phyloP scores from a whole-genome alignment of 495 filamentous ascomycete genomes.

The Geopyxis carbonaria region DNA sequence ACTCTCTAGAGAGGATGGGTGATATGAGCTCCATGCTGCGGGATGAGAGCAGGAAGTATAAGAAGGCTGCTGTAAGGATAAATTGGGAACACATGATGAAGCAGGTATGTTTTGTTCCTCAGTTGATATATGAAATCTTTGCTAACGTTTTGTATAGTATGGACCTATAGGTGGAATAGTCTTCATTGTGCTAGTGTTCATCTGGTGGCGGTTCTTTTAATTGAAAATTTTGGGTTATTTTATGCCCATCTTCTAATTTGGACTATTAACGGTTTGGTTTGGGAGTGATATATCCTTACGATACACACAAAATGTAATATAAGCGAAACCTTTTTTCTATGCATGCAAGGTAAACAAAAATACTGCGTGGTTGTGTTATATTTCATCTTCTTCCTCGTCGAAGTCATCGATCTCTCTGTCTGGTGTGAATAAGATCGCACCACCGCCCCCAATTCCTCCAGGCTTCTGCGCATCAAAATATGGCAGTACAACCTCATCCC shows the following conservation, averaged over 20 bases:
- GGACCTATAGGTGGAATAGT: constrained; percentile 68
- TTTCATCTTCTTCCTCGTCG: constrained; percentile 97
- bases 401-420: constrained; percentile 84
- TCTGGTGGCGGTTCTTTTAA: constrained; percentile 87
- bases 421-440: constrained; percentile 90
- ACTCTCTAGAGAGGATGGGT: constrained; percentile 92
- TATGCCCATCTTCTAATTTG: not conserved
- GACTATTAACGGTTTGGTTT: not conserved
- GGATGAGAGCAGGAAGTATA: constrained; percentile 90
- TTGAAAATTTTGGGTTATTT: too few species aligned
- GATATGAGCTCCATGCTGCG: constrained; percentile 71
- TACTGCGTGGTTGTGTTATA: constrained; percentile 37
- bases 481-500: constrained; percentile 78
- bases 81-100: constrained; percentile 96
- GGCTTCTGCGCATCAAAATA: constrained; percentile 89
- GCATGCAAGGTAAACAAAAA: not conserved
- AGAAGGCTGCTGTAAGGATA: constrained; percentile 78
- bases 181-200: constrained; percentile 62
- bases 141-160: constrained; percentile 40
- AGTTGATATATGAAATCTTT: not conserved
- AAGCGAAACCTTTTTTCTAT: not conserved
- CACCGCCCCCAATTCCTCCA: constrained; percentile 57
- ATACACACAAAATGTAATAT: not conserved
- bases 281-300: not conserved
- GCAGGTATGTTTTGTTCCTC: constrained; percentile 39